phyloP scores from a whole-genome alignment of 306 rosid species.

The Vicia sativa region DNA sequence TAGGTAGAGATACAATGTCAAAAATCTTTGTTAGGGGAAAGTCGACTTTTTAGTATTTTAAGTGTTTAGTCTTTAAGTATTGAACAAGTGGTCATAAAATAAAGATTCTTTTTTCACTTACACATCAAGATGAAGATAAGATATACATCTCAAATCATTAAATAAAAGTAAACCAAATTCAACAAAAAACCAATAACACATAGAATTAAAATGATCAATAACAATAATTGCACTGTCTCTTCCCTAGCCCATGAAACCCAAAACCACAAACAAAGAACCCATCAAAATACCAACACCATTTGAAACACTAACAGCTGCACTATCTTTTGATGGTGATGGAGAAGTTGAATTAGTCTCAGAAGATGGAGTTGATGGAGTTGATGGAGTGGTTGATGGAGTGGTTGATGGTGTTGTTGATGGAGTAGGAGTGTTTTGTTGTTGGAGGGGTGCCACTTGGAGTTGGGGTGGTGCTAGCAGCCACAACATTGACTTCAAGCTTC shows the following conservation, averaged over 20 bases:
- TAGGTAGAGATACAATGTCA: too few relatives aligned
- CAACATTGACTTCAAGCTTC: constrained; percentile 59
- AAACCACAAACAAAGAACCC: constrained; percentile 46
- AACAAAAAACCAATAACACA: constrained; percentile 36
- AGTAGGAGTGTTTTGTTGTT: constrained; percentile 33
- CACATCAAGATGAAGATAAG: constrained; percentile 31
- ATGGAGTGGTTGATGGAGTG: constrained; percentile 23
- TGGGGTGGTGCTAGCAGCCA: constrained; percentile 50
- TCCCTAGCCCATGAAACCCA: constrained; percentile 60
- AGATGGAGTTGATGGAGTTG: constrained; percentile 34
- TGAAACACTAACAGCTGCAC: constrained; percentile 37
- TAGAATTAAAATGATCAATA: neutral
- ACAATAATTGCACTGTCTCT: constrained; percentile 64
- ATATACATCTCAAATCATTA: constrained; percentile 18
- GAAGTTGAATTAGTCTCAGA: constrained; percentile 37
- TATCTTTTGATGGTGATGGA: constrained; percentile 42
- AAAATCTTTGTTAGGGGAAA: too few relatives aligned
- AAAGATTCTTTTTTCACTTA: neutral
- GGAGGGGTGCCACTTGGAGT: constrained; percentile 40
- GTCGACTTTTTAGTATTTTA: too few relatives aligned
- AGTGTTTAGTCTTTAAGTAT: too few relatives aligned
- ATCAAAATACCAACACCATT: constrained; percentile 37
- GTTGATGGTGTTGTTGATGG: constrained; percentile 46
- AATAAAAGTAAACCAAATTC: constrained; percentile 39
- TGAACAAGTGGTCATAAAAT: too few relatives aligned